Evolutionary conservation across 371 early-diverging fungal genomes (phyloP).

Genomic region (Mortierella polycephala): DNA sequence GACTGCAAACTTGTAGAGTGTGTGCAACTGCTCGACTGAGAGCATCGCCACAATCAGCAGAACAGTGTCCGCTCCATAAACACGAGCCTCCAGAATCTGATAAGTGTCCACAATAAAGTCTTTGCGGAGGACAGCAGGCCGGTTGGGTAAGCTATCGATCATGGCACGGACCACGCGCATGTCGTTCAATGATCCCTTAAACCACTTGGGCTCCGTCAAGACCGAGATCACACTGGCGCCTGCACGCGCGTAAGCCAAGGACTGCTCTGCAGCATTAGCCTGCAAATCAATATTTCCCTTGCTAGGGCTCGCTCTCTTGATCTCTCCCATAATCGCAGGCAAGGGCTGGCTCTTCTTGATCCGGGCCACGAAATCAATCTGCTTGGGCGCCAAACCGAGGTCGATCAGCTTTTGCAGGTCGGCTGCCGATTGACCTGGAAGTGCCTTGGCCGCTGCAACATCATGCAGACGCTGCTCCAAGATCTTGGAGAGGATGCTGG

Average conservation of each 20-base stretch:
- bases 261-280: slow-evolving; percentile 89
- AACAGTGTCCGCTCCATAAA: slow-evolving; percentile 93
- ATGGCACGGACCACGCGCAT: slow-evolving; percentile 85
- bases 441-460: slow-evolving; percentile 72
- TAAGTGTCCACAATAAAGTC: slow-evolving; percentile 97
- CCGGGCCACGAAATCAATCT: slow-evolving; percentile 81
- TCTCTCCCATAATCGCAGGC: slow-evolving; percentile 91
- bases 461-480: slow-evolving; percentile 83
- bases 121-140: slow-evolving; percentile 95
- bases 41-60: slow-evolving; percentile 97
- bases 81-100: slow-evolving; percentile 92
- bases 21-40: slow-evolving; percentile 67
- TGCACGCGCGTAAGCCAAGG: slow-evolving; percentile 84
- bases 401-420: slow-evolving; percentile 78
- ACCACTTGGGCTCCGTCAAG: slow-evolving; percentile 97
- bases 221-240: slow-evolving; percentile 96
- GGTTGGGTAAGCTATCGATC: slow-evolving; percentile 70
- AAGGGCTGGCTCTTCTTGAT: slow-evolving; percentile 62
- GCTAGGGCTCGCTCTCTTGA: slow-evolving; percentile 97
- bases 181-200: slow-evolving; percentile 92
- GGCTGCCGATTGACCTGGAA: slow-evolving; percentile 78
- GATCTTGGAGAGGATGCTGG: slow-evolving; percentile 76
- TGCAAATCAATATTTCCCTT: slow-evolving; percentile 89
- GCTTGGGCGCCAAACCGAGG: slow-evolving; percentile 79
- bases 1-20: slow-evolving; percentile 78